These are phyloP conservation scores for Porphyrellus sp. DNA, from an alignment of 1,284 basidiomycete genomes.

Conservation along the genomic window DNA sequence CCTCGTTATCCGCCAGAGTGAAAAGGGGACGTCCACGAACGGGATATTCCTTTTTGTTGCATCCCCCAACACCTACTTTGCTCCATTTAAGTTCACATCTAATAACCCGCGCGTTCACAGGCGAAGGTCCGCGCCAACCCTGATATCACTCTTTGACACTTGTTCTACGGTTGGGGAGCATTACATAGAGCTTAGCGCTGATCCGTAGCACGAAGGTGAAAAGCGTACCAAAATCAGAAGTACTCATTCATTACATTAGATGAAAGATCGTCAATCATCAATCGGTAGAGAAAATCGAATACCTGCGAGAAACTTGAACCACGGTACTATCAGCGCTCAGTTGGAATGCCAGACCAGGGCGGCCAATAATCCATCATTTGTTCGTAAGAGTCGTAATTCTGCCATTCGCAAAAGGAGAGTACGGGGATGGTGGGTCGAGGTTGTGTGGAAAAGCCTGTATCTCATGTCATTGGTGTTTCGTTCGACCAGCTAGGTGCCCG, in stretches of 20 bases:
- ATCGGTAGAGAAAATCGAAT: conserved; percentile 2
- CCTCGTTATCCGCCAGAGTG: background rate
- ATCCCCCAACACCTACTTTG: background rate
- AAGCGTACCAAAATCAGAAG: conserved; percentile 18
- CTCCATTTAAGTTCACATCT: conserved; percentile 15
- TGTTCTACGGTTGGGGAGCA: conserved; percentile 4
- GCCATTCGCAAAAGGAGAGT: too few relatives aligned
- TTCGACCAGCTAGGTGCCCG: too few relatives aligned
- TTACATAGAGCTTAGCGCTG: background rate
- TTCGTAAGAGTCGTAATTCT: too few relatives aligned
- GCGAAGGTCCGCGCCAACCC: background rate
- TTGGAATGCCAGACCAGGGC: too few relatives aligned
- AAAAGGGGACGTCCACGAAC: conserved; percentile 24
- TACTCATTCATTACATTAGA: too few relatives aligned
- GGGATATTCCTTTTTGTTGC: conserved; percentile 13
- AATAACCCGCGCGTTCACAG: background rate
- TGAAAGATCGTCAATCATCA: too few relatives aligned
- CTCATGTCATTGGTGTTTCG: too few relatives aligned
- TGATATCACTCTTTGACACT: conserved; percentile 1
- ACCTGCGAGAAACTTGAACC: conserved; percentile 5
- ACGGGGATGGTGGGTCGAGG: too few relatives aligned
- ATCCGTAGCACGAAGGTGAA: background rate
- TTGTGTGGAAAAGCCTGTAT: too few relatives aligned
- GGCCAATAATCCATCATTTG: too few relatives aligned
- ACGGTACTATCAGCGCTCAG: conserved; percentile 17